A percentile compares a stretch with the other conserved stretches of the same genome.
Conservation (phyloP, 441 rosid genomes). For the Aleurites moluccanus region DNA sequence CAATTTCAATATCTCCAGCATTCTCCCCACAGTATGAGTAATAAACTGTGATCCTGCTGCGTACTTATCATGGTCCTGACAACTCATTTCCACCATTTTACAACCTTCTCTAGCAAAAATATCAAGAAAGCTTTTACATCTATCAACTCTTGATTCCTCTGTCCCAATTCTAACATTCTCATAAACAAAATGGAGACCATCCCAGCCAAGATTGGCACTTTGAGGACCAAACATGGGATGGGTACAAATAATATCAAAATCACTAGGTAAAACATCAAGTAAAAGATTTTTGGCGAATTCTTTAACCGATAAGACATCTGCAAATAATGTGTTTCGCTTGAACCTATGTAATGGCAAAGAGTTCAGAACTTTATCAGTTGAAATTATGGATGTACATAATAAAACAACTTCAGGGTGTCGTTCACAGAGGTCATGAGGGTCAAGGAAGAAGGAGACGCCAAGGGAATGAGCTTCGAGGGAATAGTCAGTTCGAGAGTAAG, state of each 20-base stretch:
- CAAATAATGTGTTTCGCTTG: conserved; percentile 59
- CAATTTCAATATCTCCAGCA: conserved; percentile 40
- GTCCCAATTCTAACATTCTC: conserved; percentile 56
- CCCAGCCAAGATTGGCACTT: conserved; percentile 55
- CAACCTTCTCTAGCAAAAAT: conserved; percentile 44
- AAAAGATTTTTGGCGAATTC: conserved; percentile 54
- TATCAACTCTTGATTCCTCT: conserved; percentile 32
- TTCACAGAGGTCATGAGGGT: conserved; percentile 59
- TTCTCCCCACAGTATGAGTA: conserved; percentile 47
- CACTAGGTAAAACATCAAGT: conserved; percentile 45
- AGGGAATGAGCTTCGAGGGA: conserved; percentile 41
- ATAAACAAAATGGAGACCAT: conserved; percentile 47
- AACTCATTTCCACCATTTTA: conserved; percentile 49
- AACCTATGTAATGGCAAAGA: conserved; percentile 56
- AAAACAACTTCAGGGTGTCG: conserved; percentile 67
- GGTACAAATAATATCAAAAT: conserved; percentile 63
- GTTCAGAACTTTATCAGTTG: conserved; percentile 47
- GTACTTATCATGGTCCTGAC: conserved; percentile 41
- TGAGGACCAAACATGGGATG: conserved; percentile 78
- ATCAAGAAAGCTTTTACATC: conserved; percentile 42
- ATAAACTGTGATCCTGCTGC: conserved; percentile 51
- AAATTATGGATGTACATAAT: conserved; percentile 61
- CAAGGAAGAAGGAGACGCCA: conserved; percentile 52
- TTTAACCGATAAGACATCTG: conserved; percentile 71
- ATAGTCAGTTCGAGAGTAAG: conserved; percentile 55